Evolutionary conservation across 2,329 filamentous ascomycete species (phyloP), one percentile per base, ranked within the genome.

Genomic region (Pestalotiopsis fici): DNA sequence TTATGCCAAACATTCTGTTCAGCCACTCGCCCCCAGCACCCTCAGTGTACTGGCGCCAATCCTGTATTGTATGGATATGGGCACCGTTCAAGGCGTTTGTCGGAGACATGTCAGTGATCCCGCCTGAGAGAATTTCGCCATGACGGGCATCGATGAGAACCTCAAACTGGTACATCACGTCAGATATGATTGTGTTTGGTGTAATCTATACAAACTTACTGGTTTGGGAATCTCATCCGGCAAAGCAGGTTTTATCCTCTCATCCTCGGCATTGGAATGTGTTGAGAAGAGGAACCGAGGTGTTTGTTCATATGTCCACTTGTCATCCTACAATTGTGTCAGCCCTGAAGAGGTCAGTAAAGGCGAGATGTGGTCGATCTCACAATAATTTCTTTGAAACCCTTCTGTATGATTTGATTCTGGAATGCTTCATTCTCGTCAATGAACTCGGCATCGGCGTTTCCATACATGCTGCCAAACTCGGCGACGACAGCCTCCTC

Each of bases 251-350:
- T 88, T 82, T 68, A 85, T 79, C 66, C 89, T 81, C 66, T 87
- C 82, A 79, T 92, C 84, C 55, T 88, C 82, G 70, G 88, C 82
- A 69, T 85, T 86, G 47, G 90, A 80, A 77, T 87, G 81, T 3
- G 87, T 90, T 3, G 88, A 89, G 71, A 95, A 90, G 7, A 86
- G 89, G 77, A 97, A 98, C 66, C 91, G 90, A 1, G 95, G 95
- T 2, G 95, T 97, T 80, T 97, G 94, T 2, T 88, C 88, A 79
- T 91, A 97, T 67, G 91, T 91, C 94, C 94, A 98, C 12, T 90
- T 87, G 3, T 81, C 79, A 0, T 90, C 90, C 85, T 90, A 71
- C 47, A 73, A 61, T 5, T 2, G n/a, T 25, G 21, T 60, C 18
- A 21, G 18, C 31, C 15, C 15, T 15, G n/a, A 18, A 43, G 31